Evolutionary conservation across 176 grass and related monocot genomes (phyloP).

Genomic region (Triticum urartu): DNA sequence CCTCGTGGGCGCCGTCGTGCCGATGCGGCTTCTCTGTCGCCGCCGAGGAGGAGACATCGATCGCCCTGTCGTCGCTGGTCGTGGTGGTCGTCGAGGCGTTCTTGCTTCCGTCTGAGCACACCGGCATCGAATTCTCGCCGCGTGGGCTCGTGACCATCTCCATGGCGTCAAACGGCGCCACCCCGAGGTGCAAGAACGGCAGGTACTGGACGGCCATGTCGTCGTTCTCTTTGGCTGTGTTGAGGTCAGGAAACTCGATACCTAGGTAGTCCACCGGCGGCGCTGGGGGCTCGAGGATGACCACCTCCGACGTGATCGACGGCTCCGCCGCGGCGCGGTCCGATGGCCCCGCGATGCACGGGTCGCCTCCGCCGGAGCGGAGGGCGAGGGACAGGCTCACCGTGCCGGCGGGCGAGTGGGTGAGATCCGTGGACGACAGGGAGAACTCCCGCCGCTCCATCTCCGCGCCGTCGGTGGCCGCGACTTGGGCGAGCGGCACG

Average conservation of each 20-base stretch:
- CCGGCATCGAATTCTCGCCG: not conserved
- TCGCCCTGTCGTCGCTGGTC: constrained; percentile 38
- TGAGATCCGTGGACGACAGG: constrained; percentile 82
- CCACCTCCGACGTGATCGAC: constrained; percentile 81
- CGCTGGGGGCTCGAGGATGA: constrained; percentile 45
- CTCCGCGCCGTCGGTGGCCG: constrained; percentile 2
- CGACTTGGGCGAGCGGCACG: constrained; percentile 61
- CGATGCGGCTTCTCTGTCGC: not conserved
- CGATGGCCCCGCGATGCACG: not conserved
- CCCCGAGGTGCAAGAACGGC: constrained; percentile 57
- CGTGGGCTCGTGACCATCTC: constrained; percentile 42
- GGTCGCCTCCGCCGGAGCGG: not conserved
- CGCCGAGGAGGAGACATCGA: not conserved
- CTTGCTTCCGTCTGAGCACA: constrained; percentile 39
- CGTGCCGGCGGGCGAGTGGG: constrained; percentile 72
- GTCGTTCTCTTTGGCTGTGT: constrained; percentile 57
- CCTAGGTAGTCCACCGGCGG: constrained; percentile 38
- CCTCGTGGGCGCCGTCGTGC: not conserved
- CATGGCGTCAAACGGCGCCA: not conserved
- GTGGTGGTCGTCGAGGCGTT: constrained; percentile 52
- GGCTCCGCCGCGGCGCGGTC: not conserved
- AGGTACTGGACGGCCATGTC: constrained; percentile 81
- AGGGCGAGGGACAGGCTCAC: constrained; percentile 65
- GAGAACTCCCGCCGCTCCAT: constrained; percentile 47
- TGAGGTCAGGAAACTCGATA: constrained; percentile 70